Conservation (phyloP, 257 asterid genomes). For the Asclepias syriaca region DNA sequence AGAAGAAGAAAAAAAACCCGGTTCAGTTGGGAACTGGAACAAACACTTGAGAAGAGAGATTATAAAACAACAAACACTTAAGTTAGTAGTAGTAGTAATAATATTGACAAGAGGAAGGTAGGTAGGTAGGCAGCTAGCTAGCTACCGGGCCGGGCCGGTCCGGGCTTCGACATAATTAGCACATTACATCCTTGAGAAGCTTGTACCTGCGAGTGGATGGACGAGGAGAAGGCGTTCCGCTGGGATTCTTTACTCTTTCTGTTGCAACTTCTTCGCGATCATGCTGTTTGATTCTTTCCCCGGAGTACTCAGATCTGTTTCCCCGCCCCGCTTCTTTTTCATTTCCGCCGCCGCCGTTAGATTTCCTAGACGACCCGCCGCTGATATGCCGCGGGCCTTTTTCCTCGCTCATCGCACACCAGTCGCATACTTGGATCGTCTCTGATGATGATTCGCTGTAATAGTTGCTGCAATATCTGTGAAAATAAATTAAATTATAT, state of each 20-base stretch:
- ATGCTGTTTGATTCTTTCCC: constrained; percentile 59
- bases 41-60: background rate
- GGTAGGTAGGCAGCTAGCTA: background rate
- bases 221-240: constrained; percentile 54
- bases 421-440: constrained; percentile 62
- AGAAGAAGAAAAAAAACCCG: background rate
- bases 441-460: constrained; percentile 54
- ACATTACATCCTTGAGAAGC: constrained; percentile 98
- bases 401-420: constrained; percentile 73
- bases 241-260: constrained; percentile 47
- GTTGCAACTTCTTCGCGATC: constrained; percentile 46
- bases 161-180: constrained; percentile 27
- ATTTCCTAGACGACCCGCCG: constrained; percentile 22
- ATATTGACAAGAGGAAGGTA: constrained; percentile 11
- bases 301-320: constrained; percentile 49
- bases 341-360: constrained; percentile 22
- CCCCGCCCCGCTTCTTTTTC: constrained; percentile 5
- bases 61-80: constrained; percentile 24
- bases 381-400: constrained; percentile 24
- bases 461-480: constrained; percentile 90
- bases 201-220: constrained; percentile 81
- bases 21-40: constrained; percentile 12
- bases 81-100: constrained; percentile 9
- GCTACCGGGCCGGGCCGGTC: no score
- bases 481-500: background rate